Percentiles rank a stretch among this genome's conserved stretches.
Evolutionary conservation across 805 yeast genomes (phyloP).

Genomic region (Saccharomycopsis schoenii): DNA sequence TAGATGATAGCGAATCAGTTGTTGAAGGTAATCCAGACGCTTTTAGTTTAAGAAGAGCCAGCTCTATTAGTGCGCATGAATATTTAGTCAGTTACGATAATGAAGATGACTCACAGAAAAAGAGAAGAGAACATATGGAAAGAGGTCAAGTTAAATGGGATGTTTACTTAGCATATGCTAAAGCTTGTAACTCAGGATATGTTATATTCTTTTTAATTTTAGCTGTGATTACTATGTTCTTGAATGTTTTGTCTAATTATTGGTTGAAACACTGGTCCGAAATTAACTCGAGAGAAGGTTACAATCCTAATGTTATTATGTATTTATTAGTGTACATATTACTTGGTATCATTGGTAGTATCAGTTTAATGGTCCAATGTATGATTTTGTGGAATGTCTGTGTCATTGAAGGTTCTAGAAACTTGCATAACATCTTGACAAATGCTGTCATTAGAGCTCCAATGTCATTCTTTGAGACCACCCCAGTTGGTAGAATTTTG

Average conservation of each 20-base stretch:
- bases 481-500: slow-evolving; percentile 87
- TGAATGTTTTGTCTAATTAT: slow-evolving; percentile 62
- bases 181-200: slow-evolving; percentile 68
- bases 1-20: slow-evolving; percentile 3
- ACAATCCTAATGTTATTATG: slow-evolving; percentile 60
- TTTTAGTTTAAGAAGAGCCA: slow-evolving; percentile 51
- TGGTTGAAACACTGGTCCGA: slow-evolving; percentile 99
- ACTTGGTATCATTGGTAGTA: slow-evolving; percentile 61
- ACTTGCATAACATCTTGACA: slow-evolving; percentile 70
- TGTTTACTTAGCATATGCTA: slow-evolving; percentile 74
- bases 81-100: slow-evolving; percentile 29
- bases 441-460: slow-evolving; percentile 73
- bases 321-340: slow-evolving; percentile 69
- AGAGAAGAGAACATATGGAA: slow-evolving; percentile 66
- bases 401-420: slow-evolving; percentile 72
- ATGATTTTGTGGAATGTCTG: slow-evolving; percentile 70
- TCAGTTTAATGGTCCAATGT: slow-evolving; percentile 53
- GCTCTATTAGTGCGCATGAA: slow-evolving; percentile 36
- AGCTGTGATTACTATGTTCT: slow-evolving; percentile 47
- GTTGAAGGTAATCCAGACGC: slow-evolving; percentile 22
- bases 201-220: slow-evolving; percentile 49
- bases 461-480: slow-evolving; percentile 91
- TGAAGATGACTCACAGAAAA: slow-evolving; percentile 31
- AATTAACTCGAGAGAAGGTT: slow-evolving; percentile 56
- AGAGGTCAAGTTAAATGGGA: slow-evolving; percentile 90